phyloP scores from a whole-genome alignment of 257 asterid species.

The Solanum sitiens region DNA sequence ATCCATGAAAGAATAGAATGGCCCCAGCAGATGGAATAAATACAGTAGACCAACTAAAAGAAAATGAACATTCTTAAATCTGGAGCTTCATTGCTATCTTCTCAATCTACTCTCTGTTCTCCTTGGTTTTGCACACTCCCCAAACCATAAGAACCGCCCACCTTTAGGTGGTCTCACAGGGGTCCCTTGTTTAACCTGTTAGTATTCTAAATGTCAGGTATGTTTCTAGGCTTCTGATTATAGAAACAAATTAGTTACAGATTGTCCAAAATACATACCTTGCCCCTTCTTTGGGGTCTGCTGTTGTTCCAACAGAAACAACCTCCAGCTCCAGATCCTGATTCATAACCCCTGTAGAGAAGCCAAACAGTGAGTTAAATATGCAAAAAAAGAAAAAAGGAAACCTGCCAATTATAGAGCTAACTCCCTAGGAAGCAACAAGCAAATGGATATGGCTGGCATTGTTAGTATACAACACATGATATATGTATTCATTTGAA shows the following conservation, averaged over 20 bases:
- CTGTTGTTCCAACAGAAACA: slow-evolving; percentile 86
- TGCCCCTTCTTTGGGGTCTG: slow-evolving; percentile 37
- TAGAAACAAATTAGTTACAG: background rate
- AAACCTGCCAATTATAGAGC: background rate
- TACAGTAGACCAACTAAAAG: slow-evolving; percentile 11
- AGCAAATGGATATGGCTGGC: background rate
- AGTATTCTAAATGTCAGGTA: background rate
- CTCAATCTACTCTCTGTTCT: slow-evolving; percentile 28
- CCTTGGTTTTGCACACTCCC: slow-evolving; percentile 65
- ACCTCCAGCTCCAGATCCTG: slow-evolving; percentile 67
- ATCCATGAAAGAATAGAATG: background rate
- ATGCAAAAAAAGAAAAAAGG: too few relatives aligned
- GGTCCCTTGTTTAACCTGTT: slow-evolving; percentile 43
- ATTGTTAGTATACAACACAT: background rate
- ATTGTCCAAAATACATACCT: slow-evolving; percentile 15
- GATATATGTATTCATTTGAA: background rate
- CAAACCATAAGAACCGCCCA: slow-evolving; percentile 61
- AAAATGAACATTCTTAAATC: background rate
- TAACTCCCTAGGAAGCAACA: background rate
- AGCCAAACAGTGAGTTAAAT: background rate
- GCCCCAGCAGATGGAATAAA: slow-evolving; percentile 1
- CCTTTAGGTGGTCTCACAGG: slow-evolving; percentile 36
- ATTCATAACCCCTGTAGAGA: slow-evolving; percentile 76
- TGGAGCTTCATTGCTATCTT: slow-evolving; percentile 15
- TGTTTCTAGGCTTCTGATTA: background rate